Evolutionary conservation across 495 filamentous ascomycete species (phyloP).

Genomic region (Letharia columbiana): DNA sequence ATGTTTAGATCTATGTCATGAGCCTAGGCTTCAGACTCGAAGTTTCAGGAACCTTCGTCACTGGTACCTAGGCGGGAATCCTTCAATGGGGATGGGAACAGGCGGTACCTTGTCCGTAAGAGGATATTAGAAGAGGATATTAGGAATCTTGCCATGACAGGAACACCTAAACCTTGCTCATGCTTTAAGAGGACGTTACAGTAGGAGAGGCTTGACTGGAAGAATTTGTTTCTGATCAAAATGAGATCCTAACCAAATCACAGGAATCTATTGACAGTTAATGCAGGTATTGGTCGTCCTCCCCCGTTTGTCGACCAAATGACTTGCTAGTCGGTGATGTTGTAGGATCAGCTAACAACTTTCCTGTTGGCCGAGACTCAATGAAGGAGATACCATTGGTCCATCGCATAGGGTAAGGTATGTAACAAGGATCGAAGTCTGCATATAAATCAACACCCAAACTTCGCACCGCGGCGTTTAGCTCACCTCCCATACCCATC

Average conservation of each 20-base stretch:
- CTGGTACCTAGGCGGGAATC: neutral
- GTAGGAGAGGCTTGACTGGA: neutral
- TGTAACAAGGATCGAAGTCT: neutral
- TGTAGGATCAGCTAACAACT: neutral
- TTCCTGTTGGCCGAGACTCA: neutral
- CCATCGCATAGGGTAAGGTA: neutral
- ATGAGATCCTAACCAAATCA: neutral
- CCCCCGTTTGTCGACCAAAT: neutral
- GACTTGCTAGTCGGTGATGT: neutral
- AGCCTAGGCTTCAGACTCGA: neutral
- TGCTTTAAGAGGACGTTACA: neutral
- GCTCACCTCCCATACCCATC: neutral
- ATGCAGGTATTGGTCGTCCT: neutral
- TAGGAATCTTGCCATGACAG: neutral
- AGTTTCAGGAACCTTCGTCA: neutral
- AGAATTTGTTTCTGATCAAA: neutral
- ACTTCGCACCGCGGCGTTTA: neutral
- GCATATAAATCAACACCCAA: neutral
- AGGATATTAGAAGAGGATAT: neutral
- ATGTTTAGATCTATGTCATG: neutral
- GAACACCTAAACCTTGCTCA: neutral
- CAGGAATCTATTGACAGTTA: neutral
- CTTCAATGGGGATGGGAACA: neutral
- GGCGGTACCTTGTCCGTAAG: neutral
- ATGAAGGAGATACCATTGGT: neutral